phyloP scores from a whole-genome alignment of 495 filamentous ascomycete genomes.

The Penicillium angulare region DNA sequence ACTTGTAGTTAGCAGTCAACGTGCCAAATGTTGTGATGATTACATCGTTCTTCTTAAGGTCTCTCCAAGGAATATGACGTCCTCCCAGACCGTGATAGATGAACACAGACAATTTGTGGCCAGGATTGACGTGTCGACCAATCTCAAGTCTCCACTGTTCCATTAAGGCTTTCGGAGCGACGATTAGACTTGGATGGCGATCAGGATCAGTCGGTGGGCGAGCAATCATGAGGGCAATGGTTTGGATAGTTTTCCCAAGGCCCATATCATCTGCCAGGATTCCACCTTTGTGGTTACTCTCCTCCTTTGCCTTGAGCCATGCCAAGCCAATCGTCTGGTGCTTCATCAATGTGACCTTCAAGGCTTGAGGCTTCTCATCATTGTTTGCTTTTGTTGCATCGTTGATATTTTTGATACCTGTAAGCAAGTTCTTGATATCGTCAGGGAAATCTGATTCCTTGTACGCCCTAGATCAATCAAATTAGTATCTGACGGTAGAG shows the following conservation, averaged over 20 bases:
- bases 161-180: conserved; percentile 83
- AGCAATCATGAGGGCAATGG: conserved; percentile 79
- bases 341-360: conserved; percentile 69
- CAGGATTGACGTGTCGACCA: conserved; percentile 61
- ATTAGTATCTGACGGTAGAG: conserved; percentile 5
- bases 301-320: conserved; percentile 83
- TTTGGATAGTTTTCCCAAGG: conserved; percentile 90
- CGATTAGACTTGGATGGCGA: conserved; percentile 79
- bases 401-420: conserved; percentile 72
- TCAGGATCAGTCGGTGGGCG: conserved; percentile 59
- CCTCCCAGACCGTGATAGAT: conserved; percentile 66
- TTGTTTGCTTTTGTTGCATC: conserved; percentile 63
- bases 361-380: conserved; percentile 70
- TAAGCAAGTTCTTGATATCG: conserved; percentile 66
- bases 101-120: conserved; percentile 57
- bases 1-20: conserved; percentile 57
- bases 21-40: conserved; percentile 91
- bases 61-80: conserved; percentile 54
- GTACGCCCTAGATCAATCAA: conserved; percentile 10
- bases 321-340: conserved; percentile 82
- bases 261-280: conserved; percentile 95
- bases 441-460: conserved; percentile 35
- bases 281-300: conserved; percentile 73
- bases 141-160: conserved; percentile 92
- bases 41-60: conserved; percentile 70